Evolutionary conservation across 768 basidiomycete genomes (phyloP).

Genomic region (Kwoniella dejecticola): DNA sequence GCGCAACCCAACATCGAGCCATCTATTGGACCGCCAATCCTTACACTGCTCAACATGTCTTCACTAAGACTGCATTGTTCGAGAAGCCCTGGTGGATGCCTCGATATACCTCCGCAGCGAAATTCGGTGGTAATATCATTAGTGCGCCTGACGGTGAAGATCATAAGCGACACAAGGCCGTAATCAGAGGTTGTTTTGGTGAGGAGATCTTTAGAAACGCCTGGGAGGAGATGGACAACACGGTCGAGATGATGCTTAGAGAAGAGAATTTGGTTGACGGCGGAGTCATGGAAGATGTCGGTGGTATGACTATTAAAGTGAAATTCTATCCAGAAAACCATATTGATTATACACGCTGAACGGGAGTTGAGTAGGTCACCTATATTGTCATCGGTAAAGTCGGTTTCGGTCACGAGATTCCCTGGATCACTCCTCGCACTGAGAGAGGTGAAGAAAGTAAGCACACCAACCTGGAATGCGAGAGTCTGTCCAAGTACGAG

Average conservation of each 20-base stretch:
- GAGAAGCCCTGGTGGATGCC: constrained; percentile 22
- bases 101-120: constrained; percentile 25
- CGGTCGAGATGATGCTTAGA: constrained; percentile 17
- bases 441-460: constrained; percentile 18
- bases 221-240: constrained; percentile 23
- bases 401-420: constrained; percentile 14
- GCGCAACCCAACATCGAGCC: constrained; percentile 16
- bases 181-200: constrained; percentile 36
- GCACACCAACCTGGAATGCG: too few relatives aligned
- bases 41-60: constrained; percentile 7
- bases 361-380: too few relatives aligned
- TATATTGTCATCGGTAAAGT: constrained; percentile 14
- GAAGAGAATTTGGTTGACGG: constrained; percentile 24
- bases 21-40: constrained; percentile 34
- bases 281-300: constrained; percentile 23
- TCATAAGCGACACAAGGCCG: constrained; percentile 30
- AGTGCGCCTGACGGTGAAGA: constrained; percentile 22
- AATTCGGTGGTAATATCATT: constrained; percentile 37
- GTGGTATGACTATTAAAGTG: constrained; percentile 22
- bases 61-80: constrained; percentile 12
- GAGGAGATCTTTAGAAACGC: constrained; percentile 30
- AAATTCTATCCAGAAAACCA: too few relatives aligned
- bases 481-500: too few relatives aligned
- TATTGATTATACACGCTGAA: too few relatives aligned
- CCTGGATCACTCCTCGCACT: constrained; percentile 27